Base-by-base conservation (phyloP, 805 yeast species). In the Clavispora carvajalis region DNA sequence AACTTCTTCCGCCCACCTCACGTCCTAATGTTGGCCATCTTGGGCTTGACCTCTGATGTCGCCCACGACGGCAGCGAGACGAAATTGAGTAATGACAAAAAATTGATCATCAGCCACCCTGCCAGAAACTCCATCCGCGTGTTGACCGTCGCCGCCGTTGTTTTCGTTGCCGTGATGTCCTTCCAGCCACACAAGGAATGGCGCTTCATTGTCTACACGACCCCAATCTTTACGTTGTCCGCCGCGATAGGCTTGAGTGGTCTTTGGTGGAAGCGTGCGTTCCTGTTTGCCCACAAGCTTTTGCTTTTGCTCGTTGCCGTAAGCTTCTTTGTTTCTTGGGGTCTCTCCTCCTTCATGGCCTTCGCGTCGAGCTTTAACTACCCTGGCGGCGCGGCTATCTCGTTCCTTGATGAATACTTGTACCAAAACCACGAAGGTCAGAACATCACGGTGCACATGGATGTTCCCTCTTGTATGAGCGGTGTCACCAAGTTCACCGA, bases 171-270 rank as follows among this genome's bases (percentile, higher is more conserved):
- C 1, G 52, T 78, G 5, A 73, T 89, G 74, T 88, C 96, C 0
- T 58, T 82, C 38, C 93, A 85, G 59, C 89, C 93, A 3, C 97
- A 91, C 53, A 91, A 91, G 58, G 98, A 91, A 66, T 87, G 95
- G 95, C 75, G 97, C 51, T 91, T 91, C 54, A 79, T 91, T 30
- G 67, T 83, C 13, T 91, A 90, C 59, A 66, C 80, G 0, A 64
- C 84, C 4, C 96, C 97, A 1, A 68, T 82, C 0, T 58, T 87
- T 43, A 77, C 83, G 0, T 51, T 83, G 15, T 55, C 76, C 23
- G 89, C 85, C 5, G 80, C 93, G 2, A 66, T 74, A 34, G 86
- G 85, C 6, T 72, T 82, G 12, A 59, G 74, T 1, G 46, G 44
- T 31, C 49, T 64, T 28, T 38, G 54, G 39, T 36, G 37, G 22